Percentiles rank a stretch among this genome's conserved stretches.
phyloP scores from a whole-genome alignment of 129 eudicot genomes.

The Solidago caesia region DNA sequence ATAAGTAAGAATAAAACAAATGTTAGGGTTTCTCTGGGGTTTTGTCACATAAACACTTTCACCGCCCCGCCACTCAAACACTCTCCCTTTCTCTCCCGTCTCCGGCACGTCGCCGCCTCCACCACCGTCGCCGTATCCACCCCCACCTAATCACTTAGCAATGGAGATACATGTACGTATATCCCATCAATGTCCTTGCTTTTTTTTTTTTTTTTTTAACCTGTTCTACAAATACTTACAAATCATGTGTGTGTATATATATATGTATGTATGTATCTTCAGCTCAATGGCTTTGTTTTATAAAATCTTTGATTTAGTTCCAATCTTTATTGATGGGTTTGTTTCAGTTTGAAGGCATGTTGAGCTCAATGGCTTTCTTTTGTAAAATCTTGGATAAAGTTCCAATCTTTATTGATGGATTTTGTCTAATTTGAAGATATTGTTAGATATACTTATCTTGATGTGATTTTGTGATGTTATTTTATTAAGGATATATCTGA shows the following conservation, averaged over 20 bases:
- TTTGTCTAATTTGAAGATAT: too few relatives aligned
- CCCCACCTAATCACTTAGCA: background rate
- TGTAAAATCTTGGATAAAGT: too few relatives aligned
- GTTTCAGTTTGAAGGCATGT: background rate
- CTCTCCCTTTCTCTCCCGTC: background rate
- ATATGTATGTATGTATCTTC: background rate
- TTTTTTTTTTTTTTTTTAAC: background rate
- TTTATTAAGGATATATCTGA: conserved; percentile 44
- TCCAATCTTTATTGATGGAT: too few relatives aligned
- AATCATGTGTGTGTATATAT: background rate
- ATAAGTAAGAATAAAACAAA: too few relatives aligned
- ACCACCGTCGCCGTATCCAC: background rate
- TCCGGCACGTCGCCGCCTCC: conserved; percentile 6
- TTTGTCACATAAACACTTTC: conserved; percentile 9
- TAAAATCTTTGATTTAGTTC: too few relatives aligned
- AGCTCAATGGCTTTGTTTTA: too few relatives aligned
- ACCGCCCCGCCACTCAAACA: conserved; percentile 4
- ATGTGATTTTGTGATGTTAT: background rate
- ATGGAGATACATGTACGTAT: conserved; percentile 20
- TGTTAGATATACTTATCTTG: background rate
- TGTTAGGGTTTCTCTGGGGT: conserved; percentile 10
- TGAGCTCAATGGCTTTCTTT: background rate
- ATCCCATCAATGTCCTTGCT: background rate
- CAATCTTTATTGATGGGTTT: too few relatives aligned
- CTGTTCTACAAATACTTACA: background rate